Conservation (phyloP, 2,329 filamentous ascomycete species). For the Botrytis squamosa region DNA sequence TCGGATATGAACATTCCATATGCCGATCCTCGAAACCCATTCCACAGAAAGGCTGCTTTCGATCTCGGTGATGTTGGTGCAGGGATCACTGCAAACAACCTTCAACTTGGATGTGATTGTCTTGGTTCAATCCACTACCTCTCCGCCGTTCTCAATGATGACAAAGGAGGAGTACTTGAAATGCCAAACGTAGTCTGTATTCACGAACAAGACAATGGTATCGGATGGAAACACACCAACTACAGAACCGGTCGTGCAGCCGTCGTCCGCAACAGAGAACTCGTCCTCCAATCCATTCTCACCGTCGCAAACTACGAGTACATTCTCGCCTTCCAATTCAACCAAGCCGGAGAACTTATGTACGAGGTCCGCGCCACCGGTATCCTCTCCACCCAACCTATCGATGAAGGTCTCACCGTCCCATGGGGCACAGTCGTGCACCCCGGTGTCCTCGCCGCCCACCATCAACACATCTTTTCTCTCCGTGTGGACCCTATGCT, state of each 20-base stretch:
- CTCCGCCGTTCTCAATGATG: slow-evolving; percentile 55
- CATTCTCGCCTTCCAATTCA: slow-evolving; percentile 69
- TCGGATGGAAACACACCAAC: slow-evolving; percentile 70
- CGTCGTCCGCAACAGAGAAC: slow-evolving; percentile 60
- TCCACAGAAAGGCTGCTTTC: slow-evolving; percentile 68
- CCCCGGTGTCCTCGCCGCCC: slow-evolving; percentile 64
- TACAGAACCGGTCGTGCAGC: slow-evolving; percentile 62
- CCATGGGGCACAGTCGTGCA: slow-evolving; percentile 68
- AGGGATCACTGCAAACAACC: slow-evolving; percentile 66
- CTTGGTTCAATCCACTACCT: slow-evolving; percentile 69
- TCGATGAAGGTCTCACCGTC: slow-evolving; percentile 62
- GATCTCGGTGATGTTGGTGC: slow-evolving; percentile 67
- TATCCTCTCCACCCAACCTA: slow-evolving; percentile 65
- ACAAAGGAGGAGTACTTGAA: slow-evolving; percentile 55
- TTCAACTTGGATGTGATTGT: slow-evolving; percentile 69
- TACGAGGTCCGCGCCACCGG: slow-evolving; percentile 70
- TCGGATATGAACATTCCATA: slow-evolving; percentile 63
- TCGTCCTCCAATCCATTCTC: slow-evolving; percentile 69
- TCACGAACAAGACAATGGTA: slow-evolving; percentile 68
- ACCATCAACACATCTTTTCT: slow-evolving; percentile 78
- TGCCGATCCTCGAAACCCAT: slow-evolving; percentile 64
- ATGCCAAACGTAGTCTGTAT: slow-evolving; percentile 69
- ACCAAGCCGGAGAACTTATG: slow-evolving; percentile 65
- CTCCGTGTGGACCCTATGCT: slow-evolving; percentile 62
- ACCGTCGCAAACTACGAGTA: slow-evolving; percentile 74